Conservation (phyloP, 2,329 filamentous ascomycete genomes). For the Ophiobolus disseminans region DNA sequence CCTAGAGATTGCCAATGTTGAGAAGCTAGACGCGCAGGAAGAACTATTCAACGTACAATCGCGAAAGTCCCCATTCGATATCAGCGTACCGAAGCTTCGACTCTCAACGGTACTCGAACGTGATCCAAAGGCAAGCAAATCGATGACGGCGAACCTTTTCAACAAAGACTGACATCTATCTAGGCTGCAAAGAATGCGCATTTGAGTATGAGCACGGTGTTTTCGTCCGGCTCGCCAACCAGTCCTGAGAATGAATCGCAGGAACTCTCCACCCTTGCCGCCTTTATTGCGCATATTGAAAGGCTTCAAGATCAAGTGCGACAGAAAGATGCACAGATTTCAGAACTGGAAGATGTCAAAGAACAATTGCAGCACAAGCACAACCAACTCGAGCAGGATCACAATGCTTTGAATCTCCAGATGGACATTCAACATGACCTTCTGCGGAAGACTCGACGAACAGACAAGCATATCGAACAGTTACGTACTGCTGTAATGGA, state of each 20-base stretch:
- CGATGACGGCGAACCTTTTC: too few relatives aligned
- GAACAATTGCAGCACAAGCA: slow-evolving; percentile 25
- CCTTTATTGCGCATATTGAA: slow-evolving; percentile 39
- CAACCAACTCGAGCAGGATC: slow-evolving; percentile 30
- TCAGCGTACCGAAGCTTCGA: slow-evolving; percentile 14
- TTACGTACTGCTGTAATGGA: slow-evolving; percentile 38
- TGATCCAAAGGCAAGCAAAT: slow-evolving; percentile 2
- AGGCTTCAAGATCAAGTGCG: slow-evolving; percentile 43
- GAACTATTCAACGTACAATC: slow-evolving; percentile 41
- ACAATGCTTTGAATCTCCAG: slow-evolving; percentile 31
- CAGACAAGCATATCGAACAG: slow-evolving; percentile 39
- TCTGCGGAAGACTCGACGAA: slow-evolving; percentile 31
- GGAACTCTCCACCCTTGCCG: slow-evolving; percentile 31
- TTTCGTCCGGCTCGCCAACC: slow-evolving; percentile 29
- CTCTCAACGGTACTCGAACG: not conserved
- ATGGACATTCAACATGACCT: slow-evolving; percentile 39
- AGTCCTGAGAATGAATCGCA: slow-evolving; percentile 21
- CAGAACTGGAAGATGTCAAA: slow-evolving; percentile 31
- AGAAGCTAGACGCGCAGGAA: slow-evolving; percentile 51
- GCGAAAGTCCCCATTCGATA: slow-evolving; percentile 38
- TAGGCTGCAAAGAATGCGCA: slow-evolving; percentile 18
- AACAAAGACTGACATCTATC: not conserved
- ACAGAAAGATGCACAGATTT: slow-evolving; percentile 35
- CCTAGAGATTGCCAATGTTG: slow-evolving; percentile 50
- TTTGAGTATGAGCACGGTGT: slow-evolving; percentile 40